Base-by-base conservation (phyloP, 192 early-diverging fungal genomes). In the Rhizoclosmatium sp. region DNA sequence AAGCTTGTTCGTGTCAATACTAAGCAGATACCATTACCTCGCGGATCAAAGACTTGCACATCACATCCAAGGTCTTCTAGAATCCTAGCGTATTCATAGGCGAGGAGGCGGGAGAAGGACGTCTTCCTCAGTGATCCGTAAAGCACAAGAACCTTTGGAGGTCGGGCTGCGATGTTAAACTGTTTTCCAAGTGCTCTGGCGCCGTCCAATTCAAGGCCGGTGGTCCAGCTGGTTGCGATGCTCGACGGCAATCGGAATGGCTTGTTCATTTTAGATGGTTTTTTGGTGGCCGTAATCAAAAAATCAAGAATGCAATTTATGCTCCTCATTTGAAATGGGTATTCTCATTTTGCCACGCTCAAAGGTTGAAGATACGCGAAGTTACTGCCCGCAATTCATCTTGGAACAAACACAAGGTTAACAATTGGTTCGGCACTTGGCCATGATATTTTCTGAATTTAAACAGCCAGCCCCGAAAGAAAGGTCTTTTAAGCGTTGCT, bases 31-130 rank as follows among this genome's bases (percentile, higher is more conserved):
- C 4, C 14, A 16, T 65, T 41, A 39, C 64, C 69, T 14, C 69
- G n/a, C 3, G 88, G 88, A 65, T 89, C 78, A 59, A 83, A 89
- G 0, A 89, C 83, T 21, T 78, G 64, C 14, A 87, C 87, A 64
- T 89, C 87, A 4, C 83, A 83, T 1, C 88, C 88, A 2, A 89
- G 78, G 46, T 70, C 71, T 45, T 89, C 88, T 19, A 89, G 69
- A 40, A 89, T 78, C 21, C 88, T 62, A 21, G 84, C 87, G 66
- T 86, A 83, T 62, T 89, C 88, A 47, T 67, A 89, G 0, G 87
- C 85, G 3, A 89, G 69, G 7, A 89, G 65, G 0, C 88, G 81
- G 16, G 88, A 89, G 60, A 76, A 89, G n/a, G 88, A 89, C 14
- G 69, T 58, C 46, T 78, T 66, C 3, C 88, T 80, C 7, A 89